phyloP scores from a whole-genome alignment of 768 basidiomycete species.

The Collybia sordida region DNA sequence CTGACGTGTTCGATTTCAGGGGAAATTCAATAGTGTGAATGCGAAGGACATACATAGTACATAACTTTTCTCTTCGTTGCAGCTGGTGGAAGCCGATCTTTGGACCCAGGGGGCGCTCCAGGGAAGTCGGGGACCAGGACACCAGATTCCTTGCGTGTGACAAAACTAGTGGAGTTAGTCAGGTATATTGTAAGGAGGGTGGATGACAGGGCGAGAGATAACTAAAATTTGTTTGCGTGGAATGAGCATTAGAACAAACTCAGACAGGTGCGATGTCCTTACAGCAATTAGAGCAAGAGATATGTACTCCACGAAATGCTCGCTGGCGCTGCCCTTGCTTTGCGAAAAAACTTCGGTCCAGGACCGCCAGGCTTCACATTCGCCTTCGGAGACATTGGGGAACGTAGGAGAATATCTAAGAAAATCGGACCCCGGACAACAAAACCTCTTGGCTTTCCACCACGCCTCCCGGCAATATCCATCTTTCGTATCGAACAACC shows the following conservation, averaged over 20 bases:
- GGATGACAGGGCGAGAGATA: slow-evolving; percentile 70
- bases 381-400: slow-evolving; percentile 26
- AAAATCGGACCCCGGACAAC: slow-evolving; percentile 51
- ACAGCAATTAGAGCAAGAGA: slow-evolving; percentile 80
- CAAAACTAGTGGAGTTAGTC: slow-evolving; percentile 86
- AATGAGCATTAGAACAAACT: not conserved
- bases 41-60: slow-evolving; percentile 70
- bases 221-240: slow-evolving; percentile 36
- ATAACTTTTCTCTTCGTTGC: slow-evolving; percentile 62
- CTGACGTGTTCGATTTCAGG: slow-evolving; percentile 30
- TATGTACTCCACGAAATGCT: slow-evolving; percentile 59
- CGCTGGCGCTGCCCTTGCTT: slow-evolving; percentile 30
- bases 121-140: slow-evolving; percentile 53
- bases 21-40: not conserved
- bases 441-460: slow-evolving; percentile 79
- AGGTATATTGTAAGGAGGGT: slow-evolving; percentile 82
- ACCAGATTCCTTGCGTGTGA: slow-evolving; percentile 88
- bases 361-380: slow-evolving; percentile 69
- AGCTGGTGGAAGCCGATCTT: slow-evolving; percentile 18
- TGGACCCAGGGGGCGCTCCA: slow-evolving; percentile 23
- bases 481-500: slow-evolving; percentile 90
- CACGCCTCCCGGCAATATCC: slow-evolving; percentile 76
- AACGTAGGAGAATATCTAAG: not conserved
- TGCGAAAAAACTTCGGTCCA: slow-evolving; percentile 65
- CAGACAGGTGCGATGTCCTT: slow-evolving; percentile 27